phyloP scores from a whole-genome alignment of 2,329 filamentous ascomycete genomes.

The Fusarium algeriense region DNA sequence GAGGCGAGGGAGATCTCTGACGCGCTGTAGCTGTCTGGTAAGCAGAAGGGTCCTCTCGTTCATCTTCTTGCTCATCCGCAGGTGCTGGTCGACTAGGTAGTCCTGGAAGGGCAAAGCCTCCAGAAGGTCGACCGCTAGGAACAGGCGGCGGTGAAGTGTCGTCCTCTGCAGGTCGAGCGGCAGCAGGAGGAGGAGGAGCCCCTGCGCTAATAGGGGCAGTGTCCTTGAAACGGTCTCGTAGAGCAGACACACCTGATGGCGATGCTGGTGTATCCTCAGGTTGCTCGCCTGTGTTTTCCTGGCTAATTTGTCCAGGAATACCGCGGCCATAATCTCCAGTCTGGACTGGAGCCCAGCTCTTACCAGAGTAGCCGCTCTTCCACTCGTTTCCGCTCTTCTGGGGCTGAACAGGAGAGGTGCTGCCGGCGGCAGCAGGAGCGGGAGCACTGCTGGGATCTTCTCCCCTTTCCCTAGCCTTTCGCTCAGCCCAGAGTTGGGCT shows the following conservation, averaged over 20 bases:
- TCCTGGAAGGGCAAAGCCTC: slow-evolving; percentile 83
- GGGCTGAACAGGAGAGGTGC: slow-evolving; percentile 67
- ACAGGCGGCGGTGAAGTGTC: slow-evolving; percentile 62
- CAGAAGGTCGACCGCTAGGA: slow-evolving; percentile 76
- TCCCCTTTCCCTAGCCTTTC: slow-evolving; percentile 85
- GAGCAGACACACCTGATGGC: slow-evolving; percentile 74
- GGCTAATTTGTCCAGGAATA: slow-evolving; percentile 59
- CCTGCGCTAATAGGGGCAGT: slow-evolving; percentile 75
- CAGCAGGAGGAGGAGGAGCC: slow-evolving; percentile 54
- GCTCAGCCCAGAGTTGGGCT: slow-evolving; percentile 96
- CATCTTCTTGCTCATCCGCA: slow-evolving; percentile 60
- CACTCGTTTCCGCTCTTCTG: slow-evolving; percentile 83
- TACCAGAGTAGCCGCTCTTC: slow-evolving; percentile 92
- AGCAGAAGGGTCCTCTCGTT: slow-evolving; percentile 62
- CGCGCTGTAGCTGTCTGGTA: slow-evolving; percentile 57
- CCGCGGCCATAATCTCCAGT: slow-evolving; percentile 74
- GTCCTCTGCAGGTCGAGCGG: slow-evolving; percentile 54
- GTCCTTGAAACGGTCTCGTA: slow-evolving; percentile 86
- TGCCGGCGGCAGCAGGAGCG: slow-evolving; percentile 50
- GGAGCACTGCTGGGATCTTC: slow-evolving; percentile 57
- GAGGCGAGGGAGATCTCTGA: slow-evolving; percentile 73
- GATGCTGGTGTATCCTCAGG: slow-evolving; percentile 65
- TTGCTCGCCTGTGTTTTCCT: slow-evolving; percentile 74
- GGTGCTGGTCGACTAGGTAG: slow-evolving; percentile 73
- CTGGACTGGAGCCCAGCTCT: slow-evolving; percentile 88